These are phyloP conservation scores for Cladorrhinum samala DNA, from an alignment of 495 filamentous ascomycete species.

Conservation along the genomic window DNA sequence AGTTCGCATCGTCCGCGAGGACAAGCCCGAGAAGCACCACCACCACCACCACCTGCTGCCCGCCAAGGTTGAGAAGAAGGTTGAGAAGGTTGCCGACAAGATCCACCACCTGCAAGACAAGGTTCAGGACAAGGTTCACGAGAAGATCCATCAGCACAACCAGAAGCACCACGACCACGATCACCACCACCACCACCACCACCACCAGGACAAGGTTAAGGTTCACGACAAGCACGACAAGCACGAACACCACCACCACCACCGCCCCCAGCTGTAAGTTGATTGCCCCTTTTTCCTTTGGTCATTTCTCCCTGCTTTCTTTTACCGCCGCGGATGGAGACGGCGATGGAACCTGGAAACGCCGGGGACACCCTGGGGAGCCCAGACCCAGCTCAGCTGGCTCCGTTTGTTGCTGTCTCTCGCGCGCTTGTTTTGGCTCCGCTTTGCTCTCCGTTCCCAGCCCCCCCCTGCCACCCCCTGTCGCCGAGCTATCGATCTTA, in stretches of 20 bases:
- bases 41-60: conserved; percentile 55
- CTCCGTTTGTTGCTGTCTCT: conserved; percentile 6
- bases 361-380: too few relatives aligned
- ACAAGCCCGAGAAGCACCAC: too few relatives aligned
- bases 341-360: too few relatives aligned
- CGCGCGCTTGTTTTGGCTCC: conserved; percentile 17
- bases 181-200: not conserved
- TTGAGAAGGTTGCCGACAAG: not conserved
- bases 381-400: not conserved
- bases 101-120: not conserved
- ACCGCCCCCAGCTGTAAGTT: too few relatives aligned
- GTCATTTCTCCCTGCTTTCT: too few relatives aligned
- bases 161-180: not conserved
- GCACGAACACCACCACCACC: not conserved
- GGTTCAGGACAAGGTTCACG: not conserved
- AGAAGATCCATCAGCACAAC: not conserved
- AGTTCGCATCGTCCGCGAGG: conserved; percentile 64
- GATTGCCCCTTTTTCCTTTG: too few relatives aligned
- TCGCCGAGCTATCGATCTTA: conserved; percentile 5
- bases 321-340: too few relatives aligned
- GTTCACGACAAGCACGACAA: not conserved
- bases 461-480: conserved; percentile 3
- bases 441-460: not conserved
- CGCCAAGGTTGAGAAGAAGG: conserved; percentile 27
- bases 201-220: not conserved